These are phyloP conservation scores for Ogataea ramenticola DNA, from an alignment of 805 yeast species.

Conservation along the genomic window DNA sequence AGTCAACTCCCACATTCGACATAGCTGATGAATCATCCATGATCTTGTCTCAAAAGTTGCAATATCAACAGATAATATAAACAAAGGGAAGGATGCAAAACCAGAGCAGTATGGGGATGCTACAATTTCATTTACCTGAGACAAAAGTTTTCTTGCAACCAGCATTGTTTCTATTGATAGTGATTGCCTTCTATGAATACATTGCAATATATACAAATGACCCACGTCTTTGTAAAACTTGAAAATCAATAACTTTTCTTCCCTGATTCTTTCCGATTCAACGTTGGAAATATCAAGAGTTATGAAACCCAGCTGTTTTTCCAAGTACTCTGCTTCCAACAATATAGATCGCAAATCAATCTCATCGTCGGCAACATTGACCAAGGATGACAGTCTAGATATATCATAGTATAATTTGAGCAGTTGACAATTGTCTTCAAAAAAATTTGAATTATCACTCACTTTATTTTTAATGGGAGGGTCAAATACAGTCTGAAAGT, in stretches of 20 bases:
- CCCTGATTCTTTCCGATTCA: neutral
- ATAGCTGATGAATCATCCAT: constrained; percentile 8
- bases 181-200: constrained; percentile 8
- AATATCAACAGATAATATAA: constrained; percentile 8
- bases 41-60: constrained; percentile 10
- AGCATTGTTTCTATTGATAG: constrained; percentile 9
- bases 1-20: constrained; percentile 3
- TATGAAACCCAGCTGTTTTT: constrained; percentile 2
- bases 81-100: constrained; percentile 6
- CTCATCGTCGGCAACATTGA: constrained; percentile 7
- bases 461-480: neutral
- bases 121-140: constrained; percentile 2
- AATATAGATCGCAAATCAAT: constrained; percentile 8
- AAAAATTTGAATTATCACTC: neutral
- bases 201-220: constrained; percentile 5
- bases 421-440: constrained; percentile 4
- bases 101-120: neutral
- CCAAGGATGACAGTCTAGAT: constrained; percentile 5
- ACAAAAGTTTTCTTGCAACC: constrained; percentile 2
- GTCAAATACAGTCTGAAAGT: constrained; percentile 1
- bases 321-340: constrained; percentile 8
- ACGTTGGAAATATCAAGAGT: neutral
- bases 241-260: constrained; percentile 1
- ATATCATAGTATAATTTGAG: constrained; percentile 4
- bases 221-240: constrained; percentile 8